Conservation (phyloP, 1,284 basidiomycete species). For the Fomitopsis betulina region DNA sequence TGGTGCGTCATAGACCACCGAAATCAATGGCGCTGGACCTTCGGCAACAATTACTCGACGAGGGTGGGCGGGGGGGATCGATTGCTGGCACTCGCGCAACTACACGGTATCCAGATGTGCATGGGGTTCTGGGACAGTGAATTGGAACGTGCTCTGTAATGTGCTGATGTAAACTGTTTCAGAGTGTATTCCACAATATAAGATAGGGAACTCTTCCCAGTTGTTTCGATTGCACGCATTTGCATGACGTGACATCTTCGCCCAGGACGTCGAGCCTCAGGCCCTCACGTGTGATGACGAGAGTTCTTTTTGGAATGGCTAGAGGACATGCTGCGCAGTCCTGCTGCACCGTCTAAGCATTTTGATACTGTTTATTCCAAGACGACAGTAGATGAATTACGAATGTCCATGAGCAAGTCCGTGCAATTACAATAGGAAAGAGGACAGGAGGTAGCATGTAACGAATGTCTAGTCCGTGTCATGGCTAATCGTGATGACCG, state of each 20-base stretch:
- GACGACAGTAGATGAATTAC: background rate
- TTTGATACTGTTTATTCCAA: background rate
- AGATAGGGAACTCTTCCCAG: too few relatives aligned
- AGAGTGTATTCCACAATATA: too few relatives aligned
- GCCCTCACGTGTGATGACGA: too few relatives aligned
- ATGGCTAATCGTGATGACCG: background rate
- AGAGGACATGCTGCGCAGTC: background rate
- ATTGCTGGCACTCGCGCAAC: slow-evolving; percentile 24
- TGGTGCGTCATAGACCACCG: slow-evolving; percentile 13
- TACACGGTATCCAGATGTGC: slow-evolving; percentile 15
- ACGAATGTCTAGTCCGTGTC: background rate
- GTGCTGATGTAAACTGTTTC: background rate
- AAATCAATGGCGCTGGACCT: slow-evolving; percentile 23
- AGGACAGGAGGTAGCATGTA: background rate
- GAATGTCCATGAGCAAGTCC: slow-evolving; percentile 51
- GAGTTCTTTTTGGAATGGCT: too few relatives aligned
- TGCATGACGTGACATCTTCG: too few relatives aligned
- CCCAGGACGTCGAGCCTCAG: too few relatives aligned
- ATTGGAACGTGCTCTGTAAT: background rate
- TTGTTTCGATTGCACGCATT: too few relatives aligned
- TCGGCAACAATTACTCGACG: slow-evolving; percentile 21
- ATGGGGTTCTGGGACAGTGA: slow-evolving; percentile 21
- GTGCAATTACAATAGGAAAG: slow-evolving; percentile 36
- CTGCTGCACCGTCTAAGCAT: slow-evolving; percentile 2
- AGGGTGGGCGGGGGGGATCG: slow-evolving; percentile 22